A percentile compares a stretch with the other conserved stretches of the same genome.
Conservation (phyloP, 2,329 filamentous ascomycete genomes). For the Blumeriella jaapii region DNA sequence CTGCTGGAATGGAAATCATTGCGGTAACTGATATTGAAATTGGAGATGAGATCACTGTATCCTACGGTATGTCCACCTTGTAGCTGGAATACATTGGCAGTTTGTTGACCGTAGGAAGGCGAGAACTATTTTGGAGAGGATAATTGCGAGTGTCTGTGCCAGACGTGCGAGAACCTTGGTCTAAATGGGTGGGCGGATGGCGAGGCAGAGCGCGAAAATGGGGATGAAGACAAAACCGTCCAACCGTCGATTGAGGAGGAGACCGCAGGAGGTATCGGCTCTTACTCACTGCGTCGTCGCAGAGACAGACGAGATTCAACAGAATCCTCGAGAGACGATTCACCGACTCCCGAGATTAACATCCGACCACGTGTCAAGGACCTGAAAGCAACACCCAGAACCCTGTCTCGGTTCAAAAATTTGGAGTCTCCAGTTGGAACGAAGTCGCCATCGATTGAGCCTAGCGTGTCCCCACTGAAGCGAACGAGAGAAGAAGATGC, state of each 20-base stretch:
- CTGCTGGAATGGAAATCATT: slow-evolving; percentile 82
- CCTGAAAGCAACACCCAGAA: slow-evolving; percentile 20
- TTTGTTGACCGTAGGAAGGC: slow-evolving; percentile 27
- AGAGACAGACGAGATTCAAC: slow-evolving; percentile 36
- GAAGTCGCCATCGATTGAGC: slow-evolving; percentile 18
- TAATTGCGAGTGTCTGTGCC: slow-evolving; percentile 90
- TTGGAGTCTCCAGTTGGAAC: slow-evolving; percentile 13
- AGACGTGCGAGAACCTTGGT: slow-evolving; percentile 64
- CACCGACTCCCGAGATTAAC: slow-evolving; percentile 41
- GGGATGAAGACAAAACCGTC: slow-evolving; percentile 21
- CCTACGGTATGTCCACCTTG: slow-evolving; percentile 45
- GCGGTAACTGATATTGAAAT: slow-evolving; percentile 70
- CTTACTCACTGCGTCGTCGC: slow-evolving; percentile 45
- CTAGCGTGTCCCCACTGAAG: slow-evolving; percentile 13
- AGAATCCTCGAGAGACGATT: slow-evolving; percentile 43
- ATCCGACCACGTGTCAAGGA: slow-evolving; percentile 25
- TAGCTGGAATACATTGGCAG: no score
- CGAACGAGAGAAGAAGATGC: slow-evolving; percentile 15
- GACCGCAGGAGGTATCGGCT: slow-evolving; percentile 16
- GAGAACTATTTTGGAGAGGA: slow-evolving; percentile 92
- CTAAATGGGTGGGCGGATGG: slow-evolving; percentile 71
- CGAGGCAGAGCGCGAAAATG: slow-evolving; percentile 36
- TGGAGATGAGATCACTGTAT: slow-evolving; percentile 93
- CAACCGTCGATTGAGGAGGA: slow-evolving; percentile 25
- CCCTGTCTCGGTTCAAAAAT: slow-evolving; percentile 18